Evolutionary conservation across 1,139 yeast species (phyloP).

Genomic region (Taphrina wiesneri): DNA sequence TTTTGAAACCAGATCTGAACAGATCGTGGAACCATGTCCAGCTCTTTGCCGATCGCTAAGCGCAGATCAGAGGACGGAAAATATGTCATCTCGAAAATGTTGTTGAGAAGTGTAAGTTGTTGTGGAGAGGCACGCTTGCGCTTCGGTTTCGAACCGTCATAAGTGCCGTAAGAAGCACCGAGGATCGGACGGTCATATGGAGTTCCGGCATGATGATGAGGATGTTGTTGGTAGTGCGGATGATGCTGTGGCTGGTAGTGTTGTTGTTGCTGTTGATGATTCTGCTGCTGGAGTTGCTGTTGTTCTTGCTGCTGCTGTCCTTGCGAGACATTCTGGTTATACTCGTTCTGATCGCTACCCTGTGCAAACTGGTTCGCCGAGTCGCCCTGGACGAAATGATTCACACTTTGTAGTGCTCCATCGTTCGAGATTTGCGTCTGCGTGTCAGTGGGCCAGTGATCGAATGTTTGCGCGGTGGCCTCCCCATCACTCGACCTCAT

Average conservation of each 20-base stretch:
- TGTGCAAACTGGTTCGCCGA: not conserved
- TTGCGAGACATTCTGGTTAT: not conserved
- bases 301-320: not conserved
- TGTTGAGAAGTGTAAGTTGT: slow-evolving; percentile 45
- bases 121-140: slow-evolving; percentile 46
- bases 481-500: slow-evolving; percentile 4
- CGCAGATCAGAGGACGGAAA: slow-evolving; percentile 48
- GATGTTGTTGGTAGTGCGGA: slow-evolving; percentile 7
- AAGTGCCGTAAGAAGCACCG: slow-evolving; percentile 17
- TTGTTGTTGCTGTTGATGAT: slow-evolving; percentile 9
- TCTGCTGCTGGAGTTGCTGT: slow-evolving; percentile 3
- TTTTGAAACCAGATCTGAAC: slow-evolving; percentile 50
- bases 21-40: slow-evolving; percentile 48
- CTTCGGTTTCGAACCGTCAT: slow-evolving; percentile 43
- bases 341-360: not conserved
- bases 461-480: not conserved
- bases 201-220: slow-evolving; percentile 8
- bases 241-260: not conserved
- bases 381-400: slow-evolving; percentile 3
- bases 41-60: slow-evolving; percentile 45
- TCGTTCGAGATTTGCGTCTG: slow-evolving; percentile 5
- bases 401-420: not conserved
- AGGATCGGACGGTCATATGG: slow-evolving; percentile 19
- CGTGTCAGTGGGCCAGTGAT: slow-evolving; percentile 22
- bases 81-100: slow-evolving; percentile 46